Conservation (phyloP, 805 yeast genomes). For the Candida pseudoglaebosa region DNA sequence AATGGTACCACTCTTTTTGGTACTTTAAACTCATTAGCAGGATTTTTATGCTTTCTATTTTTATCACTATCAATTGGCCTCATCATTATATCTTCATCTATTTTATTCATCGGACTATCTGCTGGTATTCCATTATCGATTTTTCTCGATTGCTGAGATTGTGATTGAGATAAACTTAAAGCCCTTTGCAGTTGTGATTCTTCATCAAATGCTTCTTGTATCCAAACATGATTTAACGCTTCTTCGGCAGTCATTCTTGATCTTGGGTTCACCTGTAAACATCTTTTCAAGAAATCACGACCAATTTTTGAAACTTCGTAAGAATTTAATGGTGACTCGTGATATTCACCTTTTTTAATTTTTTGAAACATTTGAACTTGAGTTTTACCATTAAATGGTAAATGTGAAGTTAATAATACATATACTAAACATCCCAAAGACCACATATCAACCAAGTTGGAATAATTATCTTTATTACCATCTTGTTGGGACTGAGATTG, state of each 20-base stretch:
- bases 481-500: conserved; percentile 17
- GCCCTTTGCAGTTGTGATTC: conserved; percentile 29
- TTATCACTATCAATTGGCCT: conserved; percentile 35
- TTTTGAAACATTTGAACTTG: conserved; percentile 80
- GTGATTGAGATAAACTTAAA: conserved; percentile 65
- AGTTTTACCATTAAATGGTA: conserved; percentile 91
- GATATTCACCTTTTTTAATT: conserved; percentile 74
- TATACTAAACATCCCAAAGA: conserved; percentile 91
- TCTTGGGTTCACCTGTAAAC: conserved; percentile 75
- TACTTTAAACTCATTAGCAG: conserved; percentile 34
- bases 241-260: conserved; percentile 67
- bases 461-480: conserved; percentile 44
- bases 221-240: conserved; percentile 83
- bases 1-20: conserved; percentile 42
- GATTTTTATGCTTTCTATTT: conserved; percentile 16
- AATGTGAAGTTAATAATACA: conserved; percentile 86
- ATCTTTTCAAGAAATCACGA: conserved; percentile 61
- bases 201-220: conserved; percentile 33
- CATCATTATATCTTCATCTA: conserved; percentile 42
- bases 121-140: conserved; percentile 36
- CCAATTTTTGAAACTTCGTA: conserved; percentile 67
- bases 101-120: conserved; percentile 33
- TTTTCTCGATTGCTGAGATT: conserved; percentile 57
- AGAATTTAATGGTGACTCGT: conserved; percentile 67
- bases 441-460: conserved; percentile 95